Evolutionary conservation across 257 asterid genomes (phyloP).

Genomic region (Eustoma russellianum): DNA sequence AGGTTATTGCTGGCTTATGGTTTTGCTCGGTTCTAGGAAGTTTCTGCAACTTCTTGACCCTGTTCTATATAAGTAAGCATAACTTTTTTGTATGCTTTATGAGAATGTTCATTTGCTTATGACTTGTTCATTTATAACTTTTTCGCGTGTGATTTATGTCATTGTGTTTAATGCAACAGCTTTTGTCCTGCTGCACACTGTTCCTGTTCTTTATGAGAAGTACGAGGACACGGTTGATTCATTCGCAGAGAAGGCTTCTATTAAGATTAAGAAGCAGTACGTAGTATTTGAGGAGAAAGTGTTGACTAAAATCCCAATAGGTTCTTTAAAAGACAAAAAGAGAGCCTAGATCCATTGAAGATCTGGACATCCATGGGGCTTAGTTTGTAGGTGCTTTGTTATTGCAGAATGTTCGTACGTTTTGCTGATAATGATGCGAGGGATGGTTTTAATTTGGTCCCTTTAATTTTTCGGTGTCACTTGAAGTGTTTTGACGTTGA

Average conservation of each 20-base stretch:
- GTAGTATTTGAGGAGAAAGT: conserved; percentile 60
- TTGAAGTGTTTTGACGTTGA: no score
- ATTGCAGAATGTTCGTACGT: no score
- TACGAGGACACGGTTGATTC: conserved; percentile 74
- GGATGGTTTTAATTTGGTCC: no score
- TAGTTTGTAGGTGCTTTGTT: not conserved
- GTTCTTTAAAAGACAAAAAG: conserved; percentile 60
- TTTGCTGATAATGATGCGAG: no score
- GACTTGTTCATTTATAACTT: not conserved
- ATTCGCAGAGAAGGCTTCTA: conserved; percentile 56
- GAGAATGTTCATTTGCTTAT: not conserved
- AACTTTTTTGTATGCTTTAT: not conserved
- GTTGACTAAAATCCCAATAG: conserved; percentile 63
- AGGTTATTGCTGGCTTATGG: conserved; percentile 78
- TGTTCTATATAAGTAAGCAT: conserved; percentile 62
- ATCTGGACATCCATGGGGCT: not conserved
- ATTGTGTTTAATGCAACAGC: conserved; percentile 26
- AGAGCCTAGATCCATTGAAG: conserved; percentile 21
- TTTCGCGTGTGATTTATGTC: not conserved
- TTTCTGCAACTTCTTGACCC: conserved; percentile 75
- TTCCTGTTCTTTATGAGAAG: conserved; percentile 80
- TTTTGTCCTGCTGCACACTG: conserved; percentile 60
- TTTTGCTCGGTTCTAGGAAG: conserved; percentile 67
- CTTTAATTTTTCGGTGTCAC: no score
- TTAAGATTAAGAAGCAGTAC: conserved; percentile 61